Evolutionary conservation across 2,329 filamentous ascomycete genomes (phyloP).

Genomic region (Trichoderma sp.): DNA sequence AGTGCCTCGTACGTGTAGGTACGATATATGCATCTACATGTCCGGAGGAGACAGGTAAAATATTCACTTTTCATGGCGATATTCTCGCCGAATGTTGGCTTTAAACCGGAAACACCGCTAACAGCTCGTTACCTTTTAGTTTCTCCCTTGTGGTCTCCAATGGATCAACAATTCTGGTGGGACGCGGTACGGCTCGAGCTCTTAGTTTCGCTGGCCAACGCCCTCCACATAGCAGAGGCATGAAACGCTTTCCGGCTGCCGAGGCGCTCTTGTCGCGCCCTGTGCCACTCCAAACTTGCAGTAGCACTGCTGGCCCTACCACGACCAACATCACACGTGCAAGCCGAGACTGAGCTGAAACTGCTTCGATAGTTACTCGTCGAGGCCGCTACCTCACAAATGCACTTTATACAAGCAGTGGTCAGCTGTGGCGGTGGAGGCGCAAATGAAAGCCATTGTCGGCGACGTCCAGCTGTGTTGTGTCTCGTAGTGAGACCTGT

Average conservation of each 20-base stretch:
- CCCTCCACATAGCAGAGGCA: conserved; percentile 14
- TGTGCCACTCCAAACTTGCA: background rate
- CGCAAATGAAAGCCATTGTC: background rate
- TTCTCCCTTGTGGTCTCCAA: background rate
- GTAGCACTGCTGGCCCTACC: background rate
- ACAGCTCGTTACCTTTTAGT: background rate
- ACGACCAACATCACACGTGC: background rate
- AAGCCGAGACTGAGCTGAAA: background rate
- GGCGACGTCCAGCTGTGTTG: background rate
- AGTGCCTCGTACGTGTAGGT: background rate
- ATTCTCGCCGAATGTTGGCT: background rate
- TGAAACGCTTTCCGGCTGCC: conserved; percentile 10
- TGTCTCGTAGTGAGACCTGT: conserved; percentile 10
- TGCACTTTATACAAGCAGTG: background rate
- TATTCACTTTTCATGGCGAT: background rate
- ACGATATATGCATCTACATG: background rate
- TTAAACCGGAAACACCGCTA: background rate
- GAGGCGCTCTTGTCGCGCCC: background rate
- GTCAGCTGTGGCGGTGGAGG: conserved; percentile 8
- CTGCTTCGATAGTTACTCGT: background rate
- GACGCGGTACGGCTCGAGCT: conserved; percentile 26
- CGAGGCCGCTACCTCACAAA: background rate
- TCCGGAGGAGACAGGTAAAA: background rate
- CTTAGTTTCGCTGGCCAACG: conserved; percentile 20
- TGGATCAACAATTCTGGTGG: conserved; percentile 19